Percentiles rank a stretch among this genome's conserved stretches.
Conservation (phyloP, 2,329 filamentous ascomycete genomes). For the Penicillium sp. region DNA sequence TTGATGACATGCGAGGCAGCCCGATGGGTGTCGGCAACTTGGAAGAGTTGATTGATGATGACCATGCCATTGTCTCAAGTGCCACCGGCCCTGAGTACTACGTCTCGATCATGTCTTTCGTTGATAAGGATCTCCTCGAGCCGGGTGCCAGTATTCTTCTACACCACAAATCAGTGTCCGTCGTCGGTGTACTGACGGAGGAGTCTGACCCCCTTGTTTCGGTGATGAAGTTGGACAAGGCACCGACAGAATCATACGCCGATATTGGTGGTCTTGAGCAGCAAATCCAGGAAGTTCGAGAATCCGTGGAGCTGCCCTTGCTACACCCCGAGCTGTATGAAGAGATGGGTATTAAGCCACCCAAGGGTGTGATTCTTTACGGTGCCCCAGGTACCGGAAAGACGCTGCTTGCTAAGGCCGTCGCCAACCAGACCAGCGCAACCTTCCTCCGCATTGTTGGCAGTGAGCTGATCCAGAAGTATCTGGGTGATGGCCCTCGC, state of each 20-base stretch:
- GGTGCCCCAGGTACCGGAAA: constrained; percentile 96
- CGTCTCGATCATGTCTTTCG: constrained; percentile 99
- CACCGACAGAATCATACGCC: constrained; percentile 94
- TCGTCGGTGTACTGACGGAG: constrained; percentile 94
- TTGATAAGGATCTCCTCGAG: constrained; percentile 97
- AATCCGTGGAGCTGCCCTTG: constrained; percentile 92
- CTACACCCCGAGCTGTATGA: constrained; percentile 97
- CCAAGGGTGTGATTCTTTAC: constrained; percentile 98
- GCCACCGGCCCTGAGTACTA: constrained; percentile 98
- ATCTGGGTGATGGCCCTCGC: constrained; percentile 91
- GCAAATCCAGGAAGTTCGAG: constrained; percentile 96
- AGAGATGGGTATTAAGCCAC: constrained; percentile 99
- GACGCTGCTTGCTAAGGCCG: constrained; percentile 91
- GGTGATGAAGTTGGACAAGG: constrained; percentile 99
- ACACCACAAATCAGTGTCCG: constrained; percentile 96
- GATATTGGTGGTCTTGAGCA: constrained; percentile 94
- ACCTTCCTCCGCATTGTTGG: constrained; percentile 97
- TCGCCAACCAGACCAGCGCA: constrained; percentile 97
- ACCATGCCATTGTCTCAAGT: constrained; percentile 97
- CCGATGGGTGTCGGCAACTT: constrained; percentile 98
- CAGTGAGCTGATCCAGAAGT: constrained; percentile 97
- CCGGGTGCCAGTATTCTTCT: constrained; percentile 92
- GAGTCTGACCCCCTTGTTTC: constrained; percentile 93
- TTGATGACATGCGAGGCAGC: constrained; percentile 97
- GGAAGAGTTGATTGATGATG: constrained; percentile 98